These are phyloP conservation scores for Erodium moschatum DNA, from an alignment of 441 rosid species.

Conservation along the genomic window DNA sequence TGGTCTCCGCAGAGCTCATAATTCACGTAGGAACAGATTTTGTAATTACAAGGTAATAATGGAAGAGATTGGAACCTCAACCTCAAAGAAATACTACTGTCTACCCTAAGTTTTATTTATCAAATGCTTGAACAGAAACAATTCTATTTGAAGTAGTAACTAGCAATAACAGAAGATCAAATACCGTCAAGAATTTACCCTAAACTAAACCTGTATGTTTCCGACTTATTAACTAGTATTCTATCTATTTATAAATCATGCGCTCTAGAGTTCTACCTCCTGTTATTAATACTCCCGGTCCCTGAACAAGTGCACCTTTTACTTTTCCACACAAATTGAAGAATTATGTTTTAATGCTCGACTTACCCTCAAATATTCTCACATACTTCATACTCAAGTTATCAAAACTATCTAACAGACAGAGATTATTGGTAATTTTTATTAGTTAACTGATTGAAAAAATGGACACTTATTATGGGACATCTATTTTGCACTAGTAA, in stretches of 20 bases:
- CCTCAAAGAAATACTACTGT: neutral
- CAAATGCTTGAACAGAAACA: neutral
- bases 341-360: neutral
- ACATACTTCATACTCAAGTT: neutral
- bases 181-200: neutral
- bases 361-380: neutral
- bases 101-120: neutral
- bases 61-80: slow-evolving; percentile 1
- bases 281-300: neutral
- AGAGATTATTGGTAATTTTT: neutral
- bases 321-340: neutral
- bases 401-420: neutral
- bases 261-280: too few species aligned
- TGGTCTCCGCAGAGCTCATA: neutral
- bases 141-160: neutral
- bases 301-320: neutral
- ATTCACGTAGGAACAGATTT: neutral
- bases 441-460: neutral
- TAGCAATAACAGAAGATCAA: neutral
- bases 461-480: neutral
- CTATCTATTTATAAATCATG: neutral
- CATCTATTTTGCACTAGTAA: neutral
- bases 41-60: neutral
- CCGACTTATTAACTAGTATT: neutral
- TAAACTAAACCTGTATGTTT: neutral